Base-by-base conservation (phyloP, 257 asterid species). In the Coffea eugenioides region DNA sequence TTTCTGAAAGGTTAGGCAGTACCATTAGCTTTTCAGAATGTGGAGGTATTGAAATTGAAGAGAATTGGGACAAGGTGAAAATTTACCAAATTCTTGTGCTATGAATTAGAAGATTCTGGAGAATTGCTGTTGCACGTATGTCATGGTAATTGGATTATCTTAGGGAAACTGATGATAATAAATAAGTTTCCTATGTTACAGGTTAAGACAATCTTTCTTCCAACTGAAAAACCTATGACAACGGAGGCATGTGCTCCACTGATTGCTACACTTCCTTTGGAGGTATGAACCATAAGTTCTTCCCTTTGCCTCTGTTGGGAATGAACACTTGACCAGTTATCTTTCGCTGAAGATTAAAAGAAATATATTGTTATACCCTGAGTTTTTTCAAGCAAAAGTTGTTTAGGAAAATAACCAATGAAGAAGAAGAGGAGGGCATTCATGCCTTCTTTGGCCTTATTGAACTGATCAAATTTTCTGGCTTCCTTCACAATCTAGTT, bases 11-110 rank as follows among this genome's bases (percentile, higher is more conserved):
- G 88, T 80, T 94, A 87, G 98, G 97, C 65, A 86, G 87, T 83
- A 92, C 91, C 80, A 88, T 94, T 79, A 90, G 97, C 93, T 94
- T 94, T 86, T 94, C 96, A 46, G 98, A 94, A 89, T 94, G 97
- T 84, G 98, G 97, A 76, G 98, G 98, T 65, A 91, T 94, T 81
- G 98, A 94, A 82, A 92, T 94, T 84, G 97, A 94, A 88, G 97
- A 94, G 85, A 94, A 94, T 79, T 94, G 98, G 98, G 97, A 94
- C 87, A 92, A 92, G 97, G 98, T 93, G 82, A 84, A 43, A 39
- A 77, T 66, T 36, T 73, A 64, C 41, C 52, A 34, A 43, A 57
- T 67, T 67, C 8, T n/a, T 43, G 23, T 27, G 1, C 25, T 51
- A 59, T 79, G 74, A 61, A 12, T 23, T 45, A n/a, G 11, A n/a